Percentiles rank a stretch among this genome's conserved stretches.
phyloP scores from a whole-genome alignment of 2,329 filamentous ascomycete genomes.

The Ploettnerulaceae sp. region DNA sequence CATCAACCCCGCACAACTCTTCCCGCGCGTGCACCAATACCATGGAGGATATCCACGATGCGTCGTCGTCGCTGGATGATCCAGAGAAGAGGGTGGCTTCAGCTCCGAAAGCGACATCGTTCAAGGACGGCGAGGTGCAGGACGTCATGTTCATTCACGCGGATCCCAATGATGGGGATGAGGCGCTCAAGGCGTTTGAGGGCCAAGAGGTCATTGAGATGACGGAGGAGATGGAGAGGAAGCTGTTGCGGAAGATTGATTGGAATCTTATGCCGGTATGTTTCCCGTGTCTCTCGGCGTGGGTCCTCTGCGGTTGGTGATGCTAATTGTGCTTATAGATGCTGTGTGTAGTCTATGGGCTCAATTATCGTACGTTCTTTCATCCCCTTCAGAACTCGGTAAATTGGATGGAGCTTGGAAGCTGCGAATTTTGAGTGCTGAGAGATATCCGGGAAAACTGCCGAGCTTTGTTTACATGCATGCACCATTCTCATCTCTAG shows the following conservation, averaged over 20 bases:
- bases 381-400: no score
- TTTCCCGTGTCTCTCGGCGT: no score
- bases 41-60: slow-evolving; percentile 18
- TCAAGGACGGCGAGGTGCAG: slow-evolving; percentile 21
- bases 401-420: no score
- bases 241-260: slow-evolving; percentile 43
- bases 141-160: slow-evolving; percentile 34
- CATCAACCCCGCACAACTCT: background rate
- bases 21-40: background rate
- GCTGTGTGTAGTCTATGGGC: slow-evolving; percentile 52
- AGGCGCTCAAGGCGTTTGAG: slow-evolving; percentile 39
- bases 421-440: no score
- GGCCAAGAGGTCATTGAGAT: slow-evolving; percentile 37
- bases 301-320: background rate
- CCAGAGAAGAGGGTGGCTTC: slow-evolving; percentile 17
- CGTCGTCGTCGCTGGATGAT: slow-evolving; percentile 13
- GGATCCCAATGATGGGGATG: slow-evolving; percentile 39
- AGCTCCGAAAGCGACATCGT: slow-evolving; percentile 15
- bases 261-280: slow-evolving; percentile 40
- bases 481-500: no score
- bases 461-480: no score
- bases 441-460: no score
- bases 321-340: no score
- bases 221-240: slow-evolving; percentile 38
- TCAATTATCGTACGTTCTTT: no score